These are phyloP conservation scores for Nepenthes alata DNA, from an alignment of 179 eudicot species.

Conservation along the genomic window DNA sequence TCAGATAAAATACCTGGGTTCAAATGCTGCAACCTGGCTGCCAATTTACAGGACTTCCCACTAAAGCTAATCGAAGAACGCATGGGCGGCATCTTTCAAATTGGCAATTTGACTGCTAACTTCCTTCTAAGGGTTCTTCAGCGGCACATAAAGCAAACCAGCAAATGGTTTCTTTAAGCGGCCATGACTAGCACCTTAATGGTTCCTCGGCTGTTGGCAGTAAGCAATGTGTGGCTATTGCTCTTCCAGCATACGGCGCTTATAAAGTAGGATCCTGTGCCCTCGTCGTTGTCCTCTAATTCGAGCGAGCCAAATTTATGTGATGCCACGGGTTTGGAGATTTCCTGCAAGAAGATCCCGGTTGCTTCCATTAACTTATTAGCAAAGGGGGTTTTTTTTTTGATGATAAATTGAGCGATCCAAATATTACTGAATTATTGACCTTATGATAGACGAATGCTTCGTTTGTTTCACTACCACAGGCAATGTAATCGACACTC, in stretches of 20 bases:
- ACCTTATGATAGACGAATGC: conserved; percentile 62
- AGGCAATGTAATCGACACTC: conserved; percentile 42
- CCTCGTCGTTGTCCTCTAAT: conserved; percentile 52
- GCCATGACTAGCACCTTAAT: conserved; percentile 70
- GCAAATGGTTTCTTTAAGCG: conserved; percentile 18
- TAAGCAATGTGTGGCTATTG: conserved; percentile 59
- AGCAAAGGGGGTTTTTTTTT: neutral
- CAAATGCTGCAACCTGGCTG: no score
- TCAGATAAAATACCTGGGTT: no score
- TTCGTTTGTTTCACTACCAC: conserved; percentile 72
- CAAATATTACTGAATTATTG: conserved; percentile 1
- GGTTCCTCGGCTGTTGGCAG: conserved; percentile 80
- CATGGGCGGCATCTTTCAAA: neutral
- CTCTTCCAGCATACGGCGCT: conserved; percentile 87
- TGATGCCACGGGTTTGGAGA: conserved; percentile 53
- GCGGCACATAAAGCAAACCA: neutral
- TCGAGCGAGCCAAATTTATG: conserved; percentile 60
- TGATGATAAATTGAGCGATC: neutral
- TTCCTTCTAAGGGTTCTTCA: no score
- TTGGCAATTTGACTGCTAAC: neutral
- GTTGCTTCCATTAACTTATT: conserved; percentile 1
- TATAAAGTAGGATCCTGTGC: conserved; percentile 56
- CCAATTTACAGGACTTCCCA: no score
- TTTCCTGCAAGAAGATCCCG: conserved; percentile 33
- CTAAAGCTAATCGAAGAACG: no score